Percentiles rank a stretch among this genome's conserved stretches.
These are phyloP conservation scores for Albugo candida DNA, from an alignment of 352 stramenopile genomes.

Conservation along the genomic window DNA sequence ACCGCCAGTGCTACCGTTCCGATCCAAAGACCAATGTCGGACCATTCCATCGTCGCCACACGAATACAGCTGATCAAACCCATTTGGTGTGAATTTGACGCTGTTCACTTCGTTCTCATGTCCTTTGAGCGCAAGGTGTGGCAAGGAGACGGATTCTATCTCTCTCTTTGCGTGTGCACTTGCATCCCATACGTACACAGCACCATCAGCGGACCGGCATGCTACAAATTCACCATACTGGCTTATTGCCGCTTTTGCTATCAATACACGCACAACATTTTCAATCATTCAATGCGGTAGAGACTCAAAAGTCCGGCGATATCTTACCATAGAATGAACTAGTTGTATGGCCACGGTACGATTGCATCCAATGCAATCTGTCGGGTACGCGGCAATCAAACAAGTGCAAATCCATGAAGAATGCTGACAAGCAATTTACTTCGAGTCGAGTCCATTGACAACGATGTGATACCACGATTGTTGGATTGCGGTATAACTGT, in stretches of 20 bases:
- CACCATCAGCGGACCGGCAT: conserved; percentile 25
- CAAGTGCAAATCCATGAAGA: conserved; percentile 31
- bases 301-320: background rate
- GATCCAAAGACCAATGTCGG: conserved; percentile 18
- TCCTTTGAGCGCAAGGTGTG: conserved; percentile 27
- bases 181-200: conserved; percentile 39
- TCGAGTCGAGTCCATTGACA: conserved; percentile 16
- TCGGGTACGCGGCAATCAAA: conserved; percentile 15
- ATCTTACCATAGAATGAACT: conserved; percentile 42
- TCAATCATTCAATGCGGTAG: background rate
- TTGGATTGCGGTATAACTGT: too few species aligned
- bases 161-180: background rate
- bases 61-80: conserved; percentile 29
- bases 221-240: conserved; percentile 39
- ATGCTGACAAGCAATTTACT: conserved; percentile 35
- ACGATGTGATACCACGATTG: conserved; percentile 33
- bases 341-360: conserved; percentile 24
- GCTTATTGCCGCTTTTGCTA: conserved; percentile 34
- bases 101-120: conserved; percentile 46
- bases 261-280: background rate
- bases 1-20: background rate
- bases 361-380: conserved; percentile 12
- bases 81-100: conserved; percentile 27
- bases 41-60: conserved; percentile 51
- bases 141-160: conserved; percentile 2